Conservation (phyloP, 129 eudicot species). For the Flaveria ramosissima region DNA sequence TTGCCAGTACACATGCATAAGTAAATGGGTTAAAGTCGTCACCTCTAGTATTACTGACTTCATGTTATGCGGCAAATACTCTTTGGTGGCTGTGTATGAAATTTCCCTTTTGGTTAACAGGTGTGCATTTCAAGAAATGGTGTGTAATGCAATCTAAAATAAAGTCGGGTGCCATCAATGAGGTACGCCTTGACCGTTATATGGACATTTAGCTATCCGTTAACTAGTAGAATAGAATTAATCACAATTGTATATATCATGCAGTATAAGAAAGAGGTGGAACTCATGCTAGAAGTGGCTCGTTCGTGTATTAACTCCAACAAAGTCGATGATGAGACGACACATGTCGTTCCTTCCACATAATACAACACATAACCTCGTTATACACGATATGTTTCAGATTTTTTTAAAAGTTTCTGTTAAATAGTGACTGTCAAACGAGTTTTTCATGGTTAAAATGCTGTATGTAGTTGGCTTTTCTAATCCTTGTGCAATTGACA, state of each 20-base stretch:
- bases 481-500: background rate
- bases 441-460: conserved; percentile 2
- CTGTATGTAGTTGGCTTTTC: conserved; percentile 30
- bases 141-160: conserved; percentile 96
- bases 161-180: conserved; percentile 67
- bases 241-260: conserved; percentile 17
- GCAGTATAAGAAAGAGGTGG: conserved; percentile 94
- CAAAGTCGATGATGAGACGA: conserved; percentile 35
- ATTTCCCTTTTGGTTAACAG: conserved; percentile 37
- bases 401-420: background rate
- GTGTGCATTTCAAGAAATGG: conserved; percentile 99
- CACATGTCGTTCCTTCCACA: conserved; percentile 28
- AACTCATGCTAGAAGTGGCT: conserved; percentile 69
- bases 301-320: conserved; percentile 55
- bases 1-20: background rate
- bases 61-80: background rate
- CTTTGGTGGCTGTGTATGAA: background rate
- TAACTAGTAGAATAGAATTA: background rate
- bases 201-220: background rate
- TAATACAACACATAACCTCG: conserved; percentile 33
- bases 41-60: background rate
- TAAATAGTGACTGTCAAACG: background rate
- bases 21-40: conserved; percentile 4
- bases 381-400: conserved; percentile 17
- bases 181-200: conserved; percentile 49